Percentiles rank a stretch among this genome's conserved stretches.
These are phyloP conservation scores for Serendipita vermifera DNA, from an alignment of 768 basidiomycete genomes.

Conservation along the genomic window DNA sequence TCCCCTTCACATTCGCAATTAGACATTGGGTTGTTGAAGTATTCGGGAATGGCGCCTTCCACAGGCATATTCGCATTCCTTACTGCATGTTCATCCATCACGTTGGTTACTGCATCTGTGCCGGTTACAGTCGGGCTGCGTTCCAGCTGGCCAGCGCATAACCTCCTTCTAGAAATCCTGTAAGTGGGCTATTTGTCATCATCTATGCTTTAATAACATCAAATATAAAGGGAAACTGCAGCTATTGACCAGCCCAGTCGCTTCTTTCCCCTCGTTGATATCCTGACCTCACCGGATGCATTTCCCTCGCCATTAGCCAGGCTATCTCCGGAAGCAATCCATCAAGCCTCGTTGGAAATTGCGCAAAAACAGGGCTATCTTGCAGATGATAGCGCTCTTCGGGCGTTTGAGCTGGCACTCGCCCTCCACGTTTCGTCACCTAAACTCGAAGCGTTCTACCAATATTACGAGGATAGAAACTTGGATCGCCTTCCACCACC, in stretches of 20 bases:
- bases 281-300: slow-evolving; percentile 41
- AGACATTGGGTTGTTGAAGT: too few relatives aligned
- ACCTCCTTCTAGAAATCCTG: slow-evolving; percentile 24
- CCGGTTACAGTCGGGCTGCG: slow-evolving; percentile 27
- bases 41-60: too few relatives aligned
- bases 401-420: slow-evolving; percentile 55
- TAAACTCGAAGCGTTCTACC: slow-evolving; percentile 71
- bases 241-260: slow-evolving; percentile 53
- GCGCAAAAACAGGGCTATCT: slow-evolving; percentile 37
- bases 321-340: slow-evolving; percentile 36
- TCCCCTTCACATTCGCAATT: too few relatives aligned
- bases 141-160: slow-evolving; percentile 27
- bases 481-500: slow-evolving; percentile 17
- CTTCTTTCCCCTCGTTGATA: slow-evolving; percentile 66
- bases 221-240: slow-evolving; percentile 56
- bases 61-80: too few relatives aligned
- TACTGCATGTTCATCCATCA: background rate
- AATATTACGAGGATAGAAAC: slow-evolving; percentile 41
- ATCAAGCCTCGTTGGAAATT: slow-evolving; percentile 42
- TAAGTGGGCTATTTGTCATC: slow-evolving; percentile 18
- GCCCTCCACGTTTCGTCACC: slow-evolving; percentile 69
- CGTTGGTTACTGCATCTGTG: slow-evolving; percentile 15
- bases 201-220: background rate
- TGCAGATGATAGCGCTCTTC: slow-evolving; percentile 35
- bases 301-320: slow-evolving; percentile 24